Evolutionary conservation across 2,329 filamentous ascomycete species (phyloP), one percentile per base, ranked within the genome.

Genomic region (Ceratocystis albifundus): DNA sequence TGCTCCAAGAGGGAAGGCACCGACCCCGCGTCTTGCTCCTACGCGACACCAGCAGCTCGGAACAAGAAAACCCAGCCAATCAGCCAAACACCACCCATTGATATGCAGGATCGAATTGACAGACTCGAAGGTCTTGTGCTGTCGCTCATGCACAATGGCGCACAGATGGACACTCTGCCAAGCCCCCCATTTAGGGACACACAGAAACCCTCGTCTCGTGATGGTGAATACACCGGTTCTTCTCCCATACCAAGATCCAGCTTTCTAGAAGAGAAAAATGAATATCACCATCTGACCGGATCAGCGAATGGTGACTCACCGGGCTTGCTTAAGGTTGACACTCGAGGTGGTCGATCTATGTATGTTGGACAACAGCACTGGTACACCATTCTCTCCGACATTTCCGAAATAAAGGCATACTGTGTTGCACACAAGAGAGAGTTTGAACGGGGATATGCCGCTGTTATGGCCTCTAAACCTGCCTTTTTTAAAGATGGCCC

Each of bases 51-150:
- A 46, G 76, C 80, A 41, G 79, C 78, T 64, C 84, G 90, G n/a
- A 64, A 64, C 71, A 94, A 90, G 76, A 95, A 90, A 80, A 86
- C 79, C 72, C 83, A 87, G 75, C 77, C 77, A 84, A 77, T 80
- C 82, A 75, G 68, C 76, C 81, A 71, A 77, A 4, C 36, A 41
- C 81, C 76, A 71, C 90, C 93, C 62, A 92, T 96, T 81, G 93
- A 96, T 76, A 96, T 97, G 93, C 93, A 97, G 78, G 96, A 95
- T 74, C 88, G 94, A 74, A 97, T 97, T 77, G 92, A 97, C 79
- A 85, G 93, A 72, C 81, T 97, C 70, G 93, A 97, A 81, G 88
- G 89, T 71, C 79, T 97, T 74, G 93, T 97, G 69, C 77, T 97
- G 70, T 95, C 90, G 32, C 77, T 97, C 73, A 96, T 97, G 93